A percentile compares a stretch with the other conserved stretches of the same genome.
These are phyloP conservation scores for Tetradesmus lagerheimii DNA, from an alignment of 139 green algal species.

Conservation along the genomic window DNA sequence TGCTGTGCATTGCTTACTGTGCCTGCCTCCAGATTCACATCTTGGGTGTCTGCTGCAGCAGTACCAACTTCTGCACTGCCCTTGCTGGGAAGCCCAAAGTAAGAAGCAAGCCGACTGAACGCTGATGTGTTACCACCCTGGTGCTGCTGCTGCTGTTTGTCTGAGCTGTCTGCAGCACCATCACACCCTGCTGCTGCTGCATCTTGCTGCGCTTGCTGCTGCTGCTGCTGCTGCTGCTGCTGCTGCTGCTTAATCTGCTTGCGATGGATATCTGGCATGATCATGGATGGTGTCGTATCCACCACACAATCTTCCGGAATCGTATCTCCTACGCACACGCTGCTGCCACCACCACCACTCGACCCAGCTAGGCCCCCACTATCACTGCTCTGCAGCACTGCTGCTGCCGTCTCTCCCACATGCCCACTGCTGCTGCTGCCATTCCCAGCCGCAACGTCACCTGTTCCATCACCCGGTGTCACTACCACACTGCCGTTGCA, in stretches of 20 bases:
- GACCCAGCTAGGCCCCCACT: background rate
- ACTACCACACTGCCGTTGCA: background rate
- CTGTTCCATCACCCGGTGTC: background rate
- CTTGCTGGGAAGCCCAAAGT: conserved; percentile 4
- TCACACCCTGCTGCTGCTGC: background rate
- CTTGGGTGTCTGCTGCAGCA: background rate
- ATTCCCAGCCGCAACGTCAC: no score
- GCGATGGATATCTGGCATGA: conserved; percentile 1
- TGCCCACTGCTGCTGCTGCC: background rate
- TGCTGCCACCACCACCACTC: background rate
- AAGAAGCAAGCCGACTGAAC: background rate
- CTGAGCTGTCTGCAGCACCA: background rate
- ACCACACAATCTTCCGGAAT: conserved; percentile 17
- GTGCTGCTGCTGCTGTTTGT: conserved; percentile 4
- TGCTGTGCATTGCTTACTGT: background rate
- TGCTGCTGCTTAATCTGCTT: conserved; percentile 3
- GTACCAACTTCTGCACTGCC: background rate
- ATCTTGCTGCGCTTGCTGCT: background rate
- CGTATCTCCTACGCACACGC: background rate
- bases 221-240: background rate
- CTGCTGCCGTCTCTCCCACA: background rate
- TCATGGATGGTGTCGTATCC: background rate
- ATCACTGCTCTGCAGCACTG: background rate
- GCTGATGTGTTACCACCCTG: background rate
- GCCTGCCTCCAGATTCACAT: background rate